phyloP scores from a whole-genome alignment of 2,329 filamentous ascomycete genomes.

The Scedosporium dehoogii region DNA sequence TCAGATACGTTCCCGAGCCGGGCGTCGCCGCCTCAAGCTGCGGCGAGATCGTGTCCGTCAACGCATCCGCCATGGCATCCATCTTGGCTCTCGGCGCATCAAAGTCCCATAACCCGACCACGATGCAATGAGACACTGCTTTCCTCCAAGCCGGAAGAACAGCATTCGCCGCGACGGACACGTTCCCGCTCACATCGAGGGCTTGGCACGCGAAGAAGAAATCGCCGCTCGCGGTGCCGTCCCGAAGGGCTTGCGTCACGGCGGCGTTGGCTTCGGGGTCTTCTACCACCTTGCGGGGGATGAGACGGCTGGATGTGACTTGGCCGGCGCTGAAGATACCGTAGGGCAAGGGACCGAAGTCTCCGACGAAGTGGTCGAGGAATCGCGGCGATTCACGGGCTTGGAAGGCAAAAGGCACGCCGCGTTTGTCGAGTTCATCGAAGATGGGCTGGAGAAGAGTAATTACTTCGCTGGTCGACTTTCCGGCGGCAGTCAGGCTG shows the following conservation, averaged over 20 bases:
- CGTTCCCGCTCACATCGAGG: not conserved
- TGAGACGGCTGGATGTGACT: not conserved
- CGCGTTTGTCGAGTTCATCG: constrained; percentile 24
- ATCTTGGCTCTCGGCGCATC: not conserved
- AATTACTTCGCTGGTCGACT: constrained; percentile 29
- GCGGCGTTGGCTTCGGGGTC: constrained; percentile 16
- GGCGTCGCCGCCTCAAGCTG: constrained; percentile 27
- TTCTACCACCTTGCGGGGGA: constrained; percentile 1
- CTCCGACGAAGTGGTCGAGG: constrained; percentile 23
- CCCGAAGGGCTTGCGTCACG: constrained; percentile 20
- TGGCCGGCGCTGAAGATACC: not conserved
- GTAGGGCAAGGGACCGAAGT: not conserved
- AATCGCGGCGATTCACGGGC: constrained; percentile 38
- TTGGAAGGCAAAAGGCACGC: constrained; percentile 24
- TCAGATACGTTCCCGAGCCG: constrained; percentile 34
- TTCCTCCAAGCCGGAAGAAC: constrained; percentile 14
- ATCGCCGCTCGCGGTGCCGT: constrained; percentile 19
- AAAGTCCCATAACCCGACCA: constrained; percentile 7
- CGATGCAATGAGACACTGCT: constrained; percentile 8
- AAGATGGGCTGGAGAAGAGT: constrained; percentile 34
- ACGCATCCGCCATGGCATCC: constrained; percentile 16
- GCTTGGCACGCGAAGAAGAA: constrained; percentile 10
- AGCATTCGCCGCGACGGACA: constrained; percentile 14
- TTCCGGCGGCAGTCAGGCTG: constrained; percentile 36
- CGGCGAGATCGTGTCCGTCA: constrained; percentile 21